Base-by-base conservation (phyloP, 2,329 filamentous ascomycete species). In the Verticillium albo-atrum region DNA sequence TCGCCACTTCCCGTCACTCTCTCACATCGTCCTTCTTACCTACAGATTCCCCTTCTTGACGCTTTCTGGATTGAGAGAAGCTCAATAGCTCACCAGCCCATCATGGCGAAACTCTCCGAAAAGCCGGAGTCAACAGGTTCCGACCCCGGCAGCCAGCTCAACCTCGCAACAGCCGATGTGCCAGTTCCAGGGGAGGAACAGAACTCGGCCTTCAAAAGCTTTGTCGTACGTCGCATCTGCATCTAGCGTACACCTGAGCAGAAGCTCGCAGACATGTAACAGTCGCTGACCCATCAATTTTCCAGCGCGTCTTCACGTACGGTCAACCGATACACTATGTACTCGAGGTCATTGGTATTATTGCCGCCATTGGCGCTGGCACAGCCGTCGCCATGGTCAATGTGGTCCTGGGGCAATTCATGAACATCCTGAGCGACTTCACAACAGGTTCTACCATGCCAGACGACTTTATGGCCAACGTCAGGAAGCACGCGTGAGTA, bases 341-440 rank as follows among this genome's bases (percentile, higher is more conserved):
- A 27, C 62, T 70, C n/a, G 61, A 68, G 51, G n/a, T 20, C 10
- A 60, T 70, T 28, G 68, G 57, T 7, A 25, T 68, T 10, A 3
- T 69, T 2, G 65, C 65, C 10, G 68, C 69, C 5, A 57, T 70
- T 14, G 63, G 57, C 3, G 69, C 69, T 1, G 70, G 70, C 3
- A 65, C 67, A 10, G 67, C 66, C 1, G 55, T 71, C 10, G 68
- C 68, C 32, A 61, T 70, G 62, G 63, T 70, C 32, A 71, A 71
- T 26, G 34, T 72, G 1, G 66, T 71, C 23, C 58, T 71, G 6
- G 70, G 70, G 4, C 25, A 66, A 3, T 69, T 71, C 54, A 65
- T 72, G 30, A 63, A 64, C 3, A 53, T 70, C 2, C 55, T 71
- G 23, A 66, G 62, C 47, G 63, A 66, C 53, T 58, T 56, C 15